A percentile compares a stretch with the other conserved stretches of the same genome.
These are phyloP conservation scores for Torrubiellomyces zombiae DNA, from an alignment of 2,329 filamentous ascomycete species.

Conservation along the genomic window DNA sequence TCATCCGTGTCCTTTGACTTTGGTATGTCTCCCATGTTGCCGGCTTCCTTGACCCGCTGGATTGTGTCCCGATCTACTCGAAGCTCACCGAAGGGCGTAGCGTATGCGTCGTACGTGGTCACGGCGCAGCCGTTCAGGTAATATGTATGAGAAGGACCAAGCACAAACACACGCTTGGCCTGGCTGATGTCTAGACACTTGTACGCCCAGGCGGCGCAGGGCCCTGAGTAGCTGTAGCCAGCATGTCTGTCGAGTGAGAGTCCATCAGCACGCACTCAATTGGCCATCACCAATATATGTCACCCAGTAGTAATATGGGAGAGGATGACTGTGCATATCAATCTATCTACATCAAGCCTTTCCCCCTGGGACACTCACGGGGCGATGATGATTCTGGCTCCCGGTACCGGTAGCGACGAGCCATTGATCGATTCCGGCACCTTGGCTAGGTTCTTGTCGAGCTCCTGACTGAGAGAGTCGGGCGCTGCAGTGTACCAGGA, in stretches of 20 bases:
- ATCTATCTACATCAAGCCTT: neutral
- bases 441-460: conserved; percentile 56
- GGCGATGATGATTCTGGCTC: conserved; percentile 75
- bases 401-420: conserved; percentile 44
- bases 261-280: too few species aligned
- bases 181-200: conserved; percentile 68
- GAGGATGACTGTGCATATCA: neutral
- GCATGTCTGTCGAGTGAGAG: conserved; percentile 57
- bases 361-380: conserved; percentile 64
- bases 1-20: conserved; percentile 56
- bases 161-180: conserved; percentile 75
- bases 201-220: conserved; percentile 89
- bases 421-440: conserved; percentile 53
- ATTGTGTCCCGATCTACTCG: conserved; percentile 43
- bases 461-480: conserved; percentile 43
- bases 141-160: conserved; percentile 84
- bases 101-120: conserved; percentile 53
- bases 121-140: conserved; percentile 64
- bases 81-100: conserved; percentile 59
- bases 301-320: too few species aligned
- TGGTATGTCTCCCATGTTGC: conserved; percentile 37
- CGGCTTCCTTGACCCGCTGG: conserved; percentile 25
- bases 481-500: conserved; percentile 66
- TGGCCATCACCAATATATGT: too few species aligned
- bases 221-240: conserved; percentile 82